Conservation (phyloP, 768 basidiomycete species). For the Mrakia gelida region DNA sequence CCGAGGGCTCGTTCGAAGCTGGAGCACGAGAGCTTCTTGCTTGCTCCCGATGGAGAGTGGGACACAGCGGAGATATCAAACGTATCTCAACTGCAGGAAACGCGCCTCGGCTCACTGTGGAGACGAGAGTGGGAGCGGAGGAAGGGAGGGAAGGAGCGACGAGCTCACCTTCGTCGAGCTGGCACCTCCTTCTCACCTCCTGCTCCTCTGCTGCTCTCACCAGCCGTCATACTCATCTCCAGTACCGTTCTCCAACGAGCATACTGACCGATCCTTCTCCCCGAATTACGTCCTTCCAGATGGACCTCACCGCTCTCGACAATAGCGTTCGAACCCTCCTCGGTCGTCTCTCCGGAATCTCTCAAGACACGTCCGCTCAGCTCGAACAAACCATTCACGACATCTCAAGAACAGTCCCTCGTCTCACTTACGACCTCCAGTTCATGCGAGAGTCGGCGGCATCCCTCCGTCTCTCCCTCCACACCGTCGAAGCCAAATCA, state of each 20-base stretch:
- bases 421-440: slow-evolving; percentile 90
- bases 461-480: slow-evolving; percentile 64
- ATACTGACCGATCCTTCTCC: background rate
- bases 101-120: too few species aligned
- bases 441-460: slow-evolving; percentile 92
- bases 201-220: slow-evolving; percentile 36
- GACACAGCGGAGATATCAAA: too few species aligned
- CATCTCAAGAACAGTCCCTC: slow-evolving; percentile 82
- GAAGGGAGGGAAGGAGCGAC: background rate
- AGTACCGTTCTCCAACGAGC: background rate
- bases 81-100: too few species aligned
- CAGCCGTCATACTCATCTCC: background rate
- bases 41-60: too few species aligned
- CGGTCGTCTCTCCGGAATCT: slow-evolving; percentile 75
- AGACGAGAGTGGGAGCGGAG: too few species aligned
- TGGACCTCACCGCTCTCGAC: slow-evolving; percentile 61
- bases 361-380: slow-evolving; percentile 78
- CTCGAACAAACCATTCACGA: slow-evolving; percentile 88
- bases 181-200: slow-evolving; percentile 23
- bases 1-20: background rate
- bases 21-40: background rate
- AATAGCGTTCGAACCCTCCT: slow-evolving; percentile 69
- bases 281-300: background rate
- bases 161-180: background rate
- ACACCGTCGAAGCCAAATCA: slow-evolving; percentile 58